Conservation (phyloP, 2,329 filamentous ascomycete species). For the Grosmannia clavigera region DNA sequence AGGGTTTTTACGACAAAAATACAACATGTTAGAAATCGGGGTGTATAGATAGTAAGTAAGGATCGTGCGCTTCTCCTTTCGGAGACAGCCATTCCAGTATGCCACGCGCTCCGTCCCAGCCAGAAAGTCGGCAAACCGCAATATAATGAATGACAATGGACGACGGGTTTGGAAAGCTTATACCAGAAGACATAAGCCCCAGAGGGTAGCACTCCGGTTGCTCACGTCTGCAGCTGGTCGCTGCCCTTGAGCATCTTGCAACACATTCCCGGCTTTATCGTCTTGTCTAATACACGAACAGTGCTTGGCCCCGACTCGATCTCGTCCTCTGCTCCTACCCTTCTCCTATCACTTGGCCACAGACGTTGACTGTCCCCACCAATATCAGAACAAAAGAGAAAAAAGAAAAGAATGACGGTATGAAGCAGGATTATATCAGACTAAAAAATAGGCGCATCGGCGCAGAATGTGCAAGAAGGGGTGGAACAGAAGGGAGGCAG, state of each 20-base stretch:
- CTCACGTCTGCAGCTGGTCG: not conserved
- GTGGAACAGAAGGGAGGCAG: not conserved
- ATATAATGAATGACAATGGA: not conserved
- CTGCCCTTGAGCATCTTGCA: not conserved
- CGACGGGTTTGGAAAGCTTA: not conserved
- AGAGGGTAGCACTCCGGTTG: not conserved
- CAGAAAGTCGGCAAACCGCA: not conserved
- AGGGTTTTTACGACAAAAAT: not conserved
- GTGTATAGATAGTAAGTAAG: not conserved
- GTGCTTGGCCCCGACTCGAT: not conserved
- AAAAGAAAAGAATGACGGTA: not conserved
- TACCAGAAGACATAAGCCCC: not conserved
- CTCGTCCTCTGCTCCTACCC: not conserved
- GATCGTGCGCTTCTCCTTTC: not conserved
- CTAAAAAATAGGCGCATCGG: not conserved
- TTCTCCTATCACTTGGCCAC: not conserved
- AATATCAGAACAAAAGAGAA: slow-evolving; percentile 1
- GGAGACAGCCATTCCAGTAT: slow-evolving; percentile 1
- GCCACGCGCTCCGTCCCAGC: not conserved
- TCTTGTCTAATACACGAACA: not conserved
- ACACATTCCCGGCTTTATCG: not conserved
- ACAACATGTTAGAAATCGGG: not conserved
- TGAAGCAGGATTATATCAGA: not conserved
- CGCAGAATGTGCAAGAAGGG: not conserved
- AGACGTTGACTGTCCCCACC: not conserved